A percentile compares a stretch with the other conserved stretches of the same genome.
phyloP scores from a whole-genome alignment of 1,284 basidiomycete species.

The Leccinum subatratum region DNA sequence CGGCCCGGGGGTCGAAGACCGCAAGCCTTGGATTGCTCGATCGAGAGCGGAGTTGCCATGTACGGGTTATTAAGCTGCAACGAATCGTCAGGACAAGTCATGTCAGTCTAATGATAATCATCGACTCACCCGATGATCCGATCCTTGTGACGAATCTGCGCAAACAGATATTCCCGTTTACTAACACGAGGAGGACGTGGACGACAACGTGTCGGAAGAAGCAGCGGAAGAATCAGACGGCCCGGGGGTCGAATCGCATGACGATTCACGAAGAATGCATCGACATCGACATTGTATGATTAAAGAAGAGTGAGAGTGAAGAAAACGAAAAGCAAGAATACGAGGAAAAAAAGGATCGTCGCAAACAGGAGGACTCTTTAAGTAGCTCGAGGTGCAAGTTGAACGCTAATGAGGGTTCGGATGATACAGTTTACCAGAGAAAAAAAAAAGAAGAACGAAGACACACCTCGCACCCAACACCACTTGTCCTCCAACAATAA shows the following conservation, averaged over 20 bases:
- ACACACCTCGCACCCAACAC: conserved; percentile 80
- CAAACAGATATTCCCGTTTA: no score
- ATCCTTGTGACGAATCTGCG: no score
- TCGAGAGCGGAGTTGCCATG: no score
- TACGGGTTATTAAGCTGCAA: no score
- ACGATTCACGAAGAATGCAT: conserved; percentile 21
- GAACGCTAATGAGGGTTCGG: not conserved
- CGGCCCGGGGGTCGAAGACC: conserved; percentile 11
- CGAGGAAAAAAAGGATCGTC: not conserved
- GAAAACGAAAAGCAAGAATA: not conserved
- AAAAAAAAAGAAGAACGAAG: conserved; percentile 32
- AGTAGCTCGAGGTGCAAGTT: conserved; percentile 19
- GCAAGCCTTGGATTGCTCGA: no score
- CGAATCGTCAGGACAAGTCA: no score
- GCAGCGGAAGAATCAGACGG: no score
- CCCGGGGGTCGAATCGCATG: conserved; percentile 15
- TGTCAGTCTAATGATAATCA: no score
- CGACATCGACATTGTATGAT: not conserved
- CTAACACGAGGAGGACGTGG: no score
- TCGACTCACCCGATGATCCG: no score
- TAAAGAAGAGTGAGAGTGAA: conserved; percentile 2
- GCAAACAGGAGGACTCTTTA: conserved; percentile 17
- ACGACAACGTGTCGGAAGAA: no score
- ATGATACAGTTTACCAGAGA: conserved; percentile 9
- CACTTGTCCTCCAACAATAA: conserved; percentile 86